Base-by-base conservation (phyloP, 1,284 basidiomycete species). In the Marasmius tenuissimus region DNA sequence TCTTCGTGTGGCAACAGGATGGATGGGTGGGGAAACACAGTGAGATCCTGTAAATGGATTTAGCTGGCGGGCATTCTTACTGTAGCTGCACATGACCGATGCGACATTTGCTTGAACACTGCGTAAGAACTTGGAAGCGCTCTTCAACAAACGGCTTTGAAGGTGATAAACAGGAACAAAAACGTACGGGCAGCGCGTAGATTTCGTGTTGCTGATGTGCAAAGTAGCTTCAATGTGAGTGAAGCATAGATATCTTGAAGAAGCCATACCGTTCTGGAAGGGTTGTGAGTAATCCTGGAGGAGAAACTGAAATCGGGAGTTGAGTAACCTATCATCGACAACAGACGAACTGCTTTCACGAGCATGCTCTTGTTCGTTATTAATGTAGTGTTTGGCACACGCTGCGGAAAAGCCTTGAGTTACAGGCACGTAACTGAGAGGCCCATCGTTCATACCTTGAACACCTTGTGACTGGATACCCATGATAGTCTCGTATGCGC, bases 31-130 rank as follows among this genome's bases (percentile, higher is more conserved):
- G 27, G 27, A 27, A 27, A 4, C 27, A 27, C 27, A 4, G 27
- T 27, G 27, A 27, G 27, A 27, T 2, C 27, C 27, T 27, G 27
- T 27, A 2, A 27, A 27, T 27, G 27, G 27, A 4, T 27, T 2
- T 27, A 27, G 27, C 27, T 27, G 27, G 27, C 27, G 35, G 34
- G 45, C 16, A 42, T 48, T 73, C 73, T 64, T 66, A 81, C 84
- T 87, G 72, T 89, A 90, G 54, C 85, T 85, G 73, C 87, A 90
- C 88, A 91, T 91, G 53, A 91, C 80, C 3, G 84, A 76, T 4
- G 86, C 86, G 3, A 89, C 87, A 59, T 85, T 85, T 0, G 87
- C 87, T 67, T 86, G 82, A 3, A 90, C 83, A 37, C 83, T 84
- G 47, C 83, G 79, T 56, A 89, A 70, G 76, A 89, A 89, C 82